Evolutionary conservation across 1,284 basidiomycete species (phyloP).

Genomic region (Malassezia brasiliensis): DNA sequence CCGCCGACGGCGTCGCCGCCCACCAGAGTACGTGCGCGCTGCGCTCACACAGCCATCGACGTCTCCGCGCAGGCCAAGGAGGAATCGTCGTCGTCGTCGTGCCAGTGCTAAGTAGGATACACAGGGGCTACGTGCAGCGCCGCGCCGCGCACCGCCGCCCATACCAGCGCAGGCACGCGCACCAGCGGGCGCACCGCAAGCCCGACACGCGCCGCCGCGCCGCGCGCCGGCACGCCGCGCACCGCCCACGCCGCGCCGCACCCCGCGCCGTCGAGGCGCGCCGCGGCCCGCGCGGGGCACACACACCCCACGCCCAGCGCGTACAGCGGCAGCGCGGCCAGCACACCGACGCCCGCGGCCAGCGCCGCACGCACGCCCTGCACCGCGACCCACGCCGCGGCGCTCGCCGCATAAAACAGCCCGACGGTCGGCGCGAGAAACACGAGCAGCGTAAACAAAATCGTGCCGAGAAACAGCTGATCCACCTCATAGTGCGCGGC

Average conservation of each 20-base stretch:
- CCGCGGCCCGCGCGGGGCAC: not conserved
- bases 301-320: conserved; percentile 54
- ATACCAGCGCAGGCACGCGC: not conserved
- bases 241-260: conserved; percentile 22
- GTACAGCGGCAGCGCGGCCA: conserved; percentile 87
- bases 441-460: conserved; percentile 80
- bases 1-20: conserved; percentile 55
- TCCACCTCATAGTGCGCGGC: conserved; percentile 84
- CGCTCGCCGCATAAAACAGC: conserved; percentile 74
- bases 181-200: not conserved
- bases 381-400: conserved; percentile 54
- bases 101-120: conserved; percentile 11
- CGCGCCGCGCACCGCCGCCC: conserved; percentile 25
- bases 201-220: not conserved
- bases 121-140: conserved; percentile 22
- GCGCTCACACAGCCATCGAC: conserved; percentile 6
- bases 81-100: conserved; percentile 5
- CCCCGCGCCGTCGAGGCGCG: conserved; percentile 19
- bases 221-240: too few species aligned
- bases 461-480: conserved; percentile 83
- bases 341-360: conserved; percentile 51
- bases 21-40: conserved; percentile 43
- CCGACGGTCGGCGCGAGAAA: conserved; percentile 84
- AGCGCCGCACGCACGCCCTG: conserved; percentile 18
- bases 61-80: conserved; percentile 1